Evolutionary conservation across 2,329 filamentous ascomycete genomes (phyloP), one percentile per base, ranked within the genome.

Genomic region (Diaporthe velutina): DNA sequence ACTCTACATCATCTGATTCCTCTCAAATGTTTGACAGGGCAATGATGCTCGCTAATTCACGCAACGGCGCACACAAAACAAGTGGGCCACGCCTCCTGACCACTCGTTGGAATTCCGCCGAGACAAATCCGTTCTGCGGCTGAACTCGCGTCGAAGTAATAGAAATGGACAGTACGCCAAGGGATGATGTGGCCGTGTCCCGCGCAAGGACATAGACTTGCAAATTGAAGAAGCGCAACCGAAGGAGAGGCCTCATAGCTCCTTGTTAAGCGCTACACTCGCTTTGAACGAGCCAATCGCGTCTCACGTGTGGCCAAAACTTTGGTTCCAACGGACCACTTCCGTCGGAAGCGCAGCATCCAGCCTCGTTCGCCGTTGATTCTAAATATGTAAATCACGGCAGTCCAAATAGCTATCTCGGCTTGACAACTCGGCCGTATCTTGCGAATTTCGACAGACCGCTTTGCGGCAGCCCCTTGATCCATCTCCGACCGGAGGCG

Each of bases 241-340:
- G 57, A 40, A n/a, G n/a, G 64, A 52, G 30, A 45, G 22, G 22
- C 64, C 33, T 17, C 33, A 7, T 35, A 22, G 5, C 30, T 52
- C 22, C n/a, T 12, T 22, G 8, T 54, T 12, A 28, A 22, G 12
- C 28, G 45, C 19, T 52, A 19, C 13, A 19, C 8, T 28, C 10
- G 13, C 30, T 25, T 67, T 25, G 61, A 50, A 25, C 25, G 33
- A 54, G 64, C 64, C 64, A 67, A 52, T 67, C 64, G 64, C 45
- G 64, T 52, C 17, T 67, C 64, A 50, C 22, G 4, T 19, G 22
- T 25, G 3, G 22, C 30, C 15, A 25, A 52, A 6, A 35, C 28
- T 19, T n/a, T 12, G 13, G 15, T 50, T 25, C 28, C 19, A 4
- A 19, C 35, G 22, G 15, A 67, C 33, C 5, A 28, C 33, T 67